Conservation (phyloP, 164 flowering plant species). For the Macadamia integrifolia region DNA sequence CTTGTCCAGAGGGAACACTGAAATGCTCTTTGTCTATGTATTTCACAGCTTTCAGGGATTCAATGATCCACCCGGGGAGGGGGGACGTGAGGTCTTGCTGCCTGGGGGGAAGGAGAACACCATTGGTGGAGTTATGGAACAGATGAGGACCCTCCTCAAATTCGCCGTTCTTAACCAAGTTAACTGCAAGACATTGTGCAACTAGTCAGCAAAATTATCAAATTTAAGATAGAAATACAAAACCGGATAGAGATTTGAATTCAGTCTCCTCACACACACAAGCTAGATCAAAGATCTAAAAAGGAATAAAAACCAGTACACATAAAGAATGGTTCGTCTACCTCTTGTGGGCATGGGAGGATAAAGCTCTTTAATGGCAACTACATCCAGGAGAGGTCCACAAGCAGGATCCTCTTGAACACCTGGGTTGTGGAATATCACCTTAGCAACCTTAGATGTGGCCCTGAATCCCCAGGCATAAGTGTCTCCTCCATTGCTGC, state of each 20-base stretch:
- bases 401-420: constrained; percentile 91
- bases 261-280: too few species aligned
- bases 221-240: neutral
- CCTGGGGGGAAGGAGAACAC: constrained; percentile 81
- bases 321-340: constrained; percentile 9
- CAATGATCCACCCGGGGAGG: constrained; percentile 91
- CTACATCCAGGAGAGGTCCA: constrained; percentile 86
- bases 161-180: constrained; percentile 62
- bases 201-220: neutral
- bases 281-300: neutral
- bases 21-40: constrained; percentile 73
- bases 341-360: constrained; percentile 63
- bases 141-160: constrained; percentile 82
- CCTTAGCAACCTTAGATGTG: constrained; percentile 27
- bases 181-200: constrained; percentile 37
- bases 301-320: too few species aligned
- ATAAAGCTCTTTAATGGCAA: constrained; percentile 69
- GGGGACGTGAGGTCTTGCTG: constrained; percentile 73
- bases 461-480: constrained; percentile 78
- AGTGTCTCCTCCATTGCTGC: constrained; percentile 72
- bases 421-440: constrained; percentile 76
- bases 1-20: constrained; percentile 56
- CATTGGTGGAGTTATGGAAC: constrained; percentile 54
- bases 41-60: constrained; percentile 85
- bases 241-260: too few species aligned